Base-by-base conservation (phyloP, 129 eudicot species). In the Artemisia annua region DNA sequence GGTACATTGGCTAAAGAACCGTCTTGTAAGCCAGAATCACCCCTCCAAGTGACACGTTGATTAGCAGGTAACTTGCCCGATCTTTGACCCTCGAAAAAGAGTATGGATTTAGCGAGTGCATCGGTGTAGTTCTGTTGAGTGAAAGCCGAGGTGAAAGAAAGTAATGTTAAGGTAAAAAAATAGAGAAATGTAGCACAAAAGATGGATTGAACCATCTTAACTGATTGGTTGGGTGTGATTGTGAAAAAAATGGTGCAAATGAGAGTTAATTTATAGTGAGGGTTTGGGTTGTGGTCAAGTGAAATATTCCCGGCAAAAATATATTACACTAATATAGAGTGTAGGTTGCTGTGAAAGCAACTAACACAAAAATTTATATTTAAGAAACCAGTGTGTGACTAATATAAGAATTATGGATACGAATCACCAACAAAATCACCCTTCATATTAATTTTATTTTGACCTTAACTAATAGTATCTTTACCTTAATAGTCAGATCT, bases 51-150 rank as follows among this genome's bases (percentile, higher is more conserved):
- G 75, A 87, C 86, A 39, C 87, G 91, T 59, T 92, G 97, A 76
- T 51, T 75, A 0, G 87, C 3, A 1, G 97, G 94, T 11, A 89
- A 66, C 74, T 67, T 78, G 19, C 98, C 98, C 5, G 97, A 92
- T 59, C 97, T 79, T 80, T 92, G 97, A 17, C 94, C 96, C 48
- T 92, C 91, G 60, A 83, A 92, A 70, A 92, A 92, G 60, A 89
- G 73, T 51, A 92, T 81, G 0, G 96, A 89, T 75, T 92, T 92
- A 11, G 86, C 76, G 32, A 92, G 89, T 39, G 97, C 97, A 43
- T 73, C 71, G 0, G 78, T 50, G 57, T 92, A 92, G 28, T 92
- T 87, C 49, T 75, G 79, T 81, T 89, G 28, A 66, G 87, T 87
- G 85, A 94, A 89, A 71, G 93, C 84, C 30, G 57, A 67, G 66